Conservation (phyloP, 1,139 yeast species). For the Kluyveromyces sp. region DNA sequence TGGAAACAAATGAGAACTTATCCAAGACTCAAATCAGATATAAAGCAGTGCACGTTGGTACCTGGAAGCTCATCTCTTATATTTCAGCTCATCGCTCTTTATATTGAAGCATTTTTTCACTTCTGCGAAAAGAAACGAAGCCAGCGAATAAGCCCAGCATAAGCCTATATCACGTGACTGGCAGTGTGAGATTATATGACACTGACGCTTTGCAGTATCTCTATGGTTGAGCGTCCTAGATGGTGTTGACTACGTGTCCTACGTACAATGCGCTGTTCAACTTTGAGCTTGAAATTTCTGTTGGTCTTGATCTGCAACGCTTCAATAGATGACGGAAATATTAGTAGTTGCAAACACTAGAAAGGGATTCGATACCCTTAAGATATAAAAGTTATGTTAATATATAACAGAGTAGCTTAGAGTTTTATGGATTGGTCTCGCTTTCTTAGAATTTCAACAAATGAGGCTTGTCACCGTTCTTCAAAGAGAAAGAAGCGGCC, state of each 20-base stretch:
- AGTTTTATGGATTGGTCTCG: conserved; percentile 2
- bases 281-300: no score
- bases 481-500: conserved; percentile 93
- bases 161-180: neutral
- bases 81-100: neutral
- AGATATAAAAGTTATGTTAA: conserved; percentile 8
- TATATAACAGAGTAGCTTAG: conserved; percentile 8
- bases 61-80: conserved; percentile 8
- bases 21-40: no score
- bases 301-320: no score
- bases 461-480: conserved; percentile 99
- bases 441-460: conserved; percentile 82
- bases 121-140: neutral
- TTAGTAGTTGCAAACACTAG: conserved; percentile 7
- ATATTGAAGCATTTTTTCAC: neutral
- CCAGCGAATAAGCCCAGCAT: neutral
- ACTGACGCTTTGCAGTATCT: no score
- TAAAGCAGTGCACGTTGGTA: no score
- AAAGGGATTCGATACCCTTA: conserved; percentile 7
- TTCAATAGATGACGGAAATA: no score
- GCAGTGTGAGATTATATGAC: no score
- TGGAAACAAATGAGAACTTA: neutral
- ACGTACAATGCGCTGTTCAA: no score
- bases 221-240: no score
- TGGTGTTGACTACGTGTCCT: no score